Conservation (phyloP, 2,329 filamentous ascomycete species). For the Didymella sp. region DNA sequence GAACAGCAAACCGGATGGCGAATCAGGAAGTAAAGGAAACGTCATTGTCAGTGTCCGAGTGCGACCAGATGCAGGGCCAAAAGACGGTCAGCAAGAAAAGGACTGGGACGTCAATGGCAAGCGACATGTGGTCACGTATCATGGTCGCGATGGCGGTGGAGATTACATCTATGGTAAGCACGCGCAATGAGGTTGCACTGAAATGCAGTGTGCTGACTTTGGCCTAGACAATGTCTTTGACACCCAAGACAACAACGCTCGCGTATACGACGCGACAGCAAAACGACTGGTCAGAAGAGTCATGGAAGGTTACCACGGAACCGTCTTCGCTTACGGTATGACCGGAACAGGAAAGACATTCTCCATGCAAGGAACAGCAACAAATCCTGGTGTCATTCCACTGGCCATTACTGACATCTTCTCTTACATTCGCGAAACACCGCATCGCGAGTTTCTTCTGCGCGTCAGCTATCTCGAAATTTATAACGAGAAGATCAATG, state of each 20-base stretch:
- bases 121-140: slow-evolving; percentile 80
- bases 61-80: slow-evolving; percentile 77
- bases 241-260: slow-evolving; percentile 89
- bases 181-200: slow-evolving; percentile 25
- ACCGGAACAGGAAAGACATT: slow-evolving; percentile 99
- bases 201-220: slow-evolving; percentile 20
- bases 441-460: slow-evolving; percentile 89
- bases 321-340: slow-evolving; percentile 98
- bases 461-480: slow-evolving; percentile 98
- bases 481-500: slow-evolving; percentile 97
- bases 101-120: slow-evolving; percentile 94
- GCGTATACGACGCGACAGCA: slow-evolving; percentile 91
- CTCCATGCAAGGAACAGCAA: slow-evolving; percentile 98
- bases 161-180: slow-evolving; percentile 88
- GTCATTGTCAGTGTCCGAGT: slow-evolving; percentile 95
- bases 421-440: slow-evolving; percentile 97
- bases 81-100: slow-evolving; percentile 69
- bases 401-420: slow-evolving; percentile 98
- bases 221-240: slow-evolving; percentile 92
- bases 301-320: slow-evolving; percentile 99
- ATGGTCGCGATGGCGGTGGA: slow-evolving; percentile 82
- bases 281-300: slow-evolving; percentile 94
- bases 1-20: slow-evolving; percentile 38
- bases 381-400: slow-evolving; percentile 94
- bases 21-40: slow-evolving; percentile 69